Evolutionary conservation across 208 protist genomes (phyloP), one percentile per base, ranked within the genome.

Genomic region (Acanthamoeba divionensis): DNA sequence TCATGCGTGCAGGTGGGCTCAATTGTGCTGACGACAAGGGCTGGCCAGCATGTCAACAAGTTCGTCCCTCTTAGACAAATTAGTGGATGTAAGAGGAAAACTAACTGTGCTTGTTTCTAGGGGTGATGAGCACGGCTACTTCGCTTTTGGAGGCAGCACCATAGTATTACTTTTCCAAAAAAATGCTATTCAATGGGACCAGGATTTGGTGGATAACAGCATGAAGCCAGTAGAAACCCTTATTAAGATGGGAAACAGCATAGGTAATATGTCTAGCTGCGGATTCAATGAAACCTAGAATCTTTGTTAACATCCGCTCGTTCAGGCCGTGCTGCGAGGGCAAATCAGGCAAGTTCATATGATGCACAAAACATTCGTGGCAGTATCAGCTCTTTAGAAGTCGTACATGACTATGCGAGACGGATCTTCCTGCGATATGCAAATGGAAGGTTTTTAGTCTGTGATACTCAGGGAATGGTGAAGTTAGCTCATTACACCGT

Each of bases 111-210:
- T 41, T 41, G 5, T 38, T 24, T 75, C 24, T 33, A 94, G 93
- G 60, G 95, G 95, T 36, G 95, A 96, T 36, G 95, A 96, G 90
- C 63, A 92, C 38, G 95, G 95, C 38, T 96, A 96, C 83, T 96
- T 96, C 83, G 94, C 93, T 7, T 96, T 95, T 87, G 95, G 95
- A 41, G 95, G 95, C 31, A 93, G 86, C 7, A 96, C 95, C 3
- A 89, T 96, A 45, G 31, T 96, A 5, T 29, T 95, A 7, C 65
- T 96, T 26, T 96, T 96, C 63, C 36, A 93, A 47, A 63, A 79
- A n/a, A 67, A 62, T 31, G 60, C 38, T 0, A 90, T 96, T 29
- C 12, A 65, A 38, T 94, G 92, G n/a, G 95, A 96, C 36, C 45
- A 65, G 21, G 95, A 96, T 63, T 60, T 96, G 50, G 0, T 94